Conservation (phyloP, 345 rosid species). For the Eucalyptus guilfoylei region DNA sequence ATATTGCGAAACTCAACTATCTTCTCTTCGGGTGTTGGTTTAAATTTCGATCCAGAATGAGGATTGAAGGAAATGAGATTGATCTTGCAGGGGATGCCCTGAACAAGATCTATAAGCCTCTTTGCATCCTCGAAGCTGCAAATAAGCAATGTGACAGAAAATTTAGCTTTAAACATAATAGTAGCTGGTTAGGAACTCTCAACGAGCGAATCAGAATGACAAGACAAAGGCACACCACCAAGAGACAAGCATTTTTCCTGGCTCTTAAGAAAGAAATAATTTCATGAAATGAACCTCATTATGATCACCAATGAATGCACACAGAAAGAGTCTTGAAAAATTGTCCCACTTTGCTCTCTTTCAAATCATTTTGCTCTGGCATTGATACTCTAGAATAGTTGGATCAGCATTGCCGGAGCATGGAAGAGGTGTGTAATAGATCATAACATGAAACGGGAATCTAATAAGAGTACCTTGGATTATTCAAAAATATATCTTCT, state of each 20-base stretch:
- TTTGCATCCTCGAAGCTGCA: conserved; percentile 83
- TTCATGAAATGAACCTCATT: neutral
- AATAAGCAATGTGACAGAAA: neutral
- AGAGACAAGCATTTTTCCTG: neutral
- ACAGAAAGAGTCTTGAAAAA: neutral
- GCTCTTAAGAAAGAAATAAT: neutral
- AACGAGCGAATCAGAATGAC: neutral
- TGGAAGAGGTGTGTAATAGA: neutral
- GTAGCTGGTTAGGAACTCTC: neutral
- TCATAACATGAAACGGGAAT: neutral
- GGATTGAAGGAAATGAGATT: conserved; percentile 89
- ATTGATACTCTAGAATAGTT: neutral
- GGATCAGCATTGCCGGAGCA: neutral
- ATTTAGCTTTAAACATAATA: neutral
- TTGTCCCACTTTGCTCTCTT: neutral
- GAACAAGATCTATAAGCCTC: conserved; percentile 69
- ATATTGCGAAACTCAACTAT: conserved; percentile 73
- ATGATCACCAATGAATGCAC: neutral
- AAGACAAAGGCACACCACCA: neutral
- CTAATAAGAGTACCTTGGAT: neutral
- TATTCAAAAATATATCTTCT: neutral
- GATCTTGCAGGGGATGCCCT: conserved; percentile 93
- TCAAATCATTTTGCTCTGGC: neutral
- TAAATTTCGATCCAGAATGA: conserved; percentile 67
- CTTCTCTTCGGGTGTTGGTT: conserved; percentile 57